Percentiles rank a stretch among this genome's conserved stretches.
These are phyloP conservation scores for Kazachstania sp. DNA, from an alignment of 1,139 yeast genomes.

Conservation along the genomic window DNA sequence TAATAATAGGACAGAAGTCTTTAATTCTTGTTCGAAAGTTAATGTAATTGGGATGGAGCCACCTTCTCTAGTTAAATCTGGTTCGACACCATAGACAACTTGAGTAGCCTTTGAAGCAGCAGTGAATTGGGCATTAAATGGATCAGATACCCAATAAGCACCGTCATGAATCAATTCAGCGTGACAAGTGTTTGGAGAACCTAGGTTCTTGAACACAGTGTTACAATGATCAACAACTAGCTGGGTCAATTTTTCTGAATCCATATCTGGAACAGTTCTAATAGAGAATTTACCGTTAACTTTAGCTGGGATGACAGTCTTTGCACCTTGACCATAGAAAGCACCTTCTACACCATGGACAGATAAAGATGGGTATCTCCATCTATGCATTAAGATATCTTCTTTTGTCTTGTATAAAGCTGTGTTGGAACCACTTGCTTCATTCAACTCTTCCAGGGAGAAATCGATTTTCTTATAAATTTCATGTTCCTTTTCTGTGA, in stretches of 20 bases:
- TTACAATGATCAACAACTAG: slow-evolving; percentile 66
- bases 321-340: slow-evolving; percentile 88
- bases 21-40: slow-evolving; percentile 78
- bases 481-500: slow-evolving; percentile 68
- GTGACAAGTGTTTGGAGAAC: slow-evolving; percentile 65
- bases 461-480: slow-evolving; percentile 83
- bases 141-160: slow-evolving; percentile 92
- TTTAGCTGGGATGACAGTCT: slow-evolving; percentile 94
- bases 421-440: slow-evolving; percentile 82
- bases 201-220: slow-evolving; percentile 53
- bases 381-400: slow-evolving; percentile 89
- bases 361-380: slow-evolving; percentile 96
- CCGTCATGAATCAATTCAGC: slow-evolving; percentile 89
- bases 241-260: slow-evolving; percentile 67
- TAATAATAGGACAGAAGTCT: slow-evolving; percentile 75
- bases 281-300: slow-evolving; percentile 92
- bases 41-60: slow-evolving; percentile 96
- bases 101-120: slow-evolving; percentile 94
- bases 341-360: slow-evolving; percentile 98
- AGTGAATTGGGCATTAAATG: slow-evolving; percentile 82
- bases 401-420: slow-evolving; percentile 69
- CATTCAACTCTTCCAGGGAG: slow-evolving; percentile 73
- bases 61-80: slow-evolving; percentile 97
- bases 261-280: slow-evolving; percentile 94
- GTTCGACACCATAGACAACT: slow-evolving; percentile 88